A percentile compares a stretch with the other conserved stretches of the same genome.
These are phyloP conservation scores for Leccinum subrobustum DNA, from an alignment of 1,284 basidiomycete species.

Conservation along the genomic window DNA sequence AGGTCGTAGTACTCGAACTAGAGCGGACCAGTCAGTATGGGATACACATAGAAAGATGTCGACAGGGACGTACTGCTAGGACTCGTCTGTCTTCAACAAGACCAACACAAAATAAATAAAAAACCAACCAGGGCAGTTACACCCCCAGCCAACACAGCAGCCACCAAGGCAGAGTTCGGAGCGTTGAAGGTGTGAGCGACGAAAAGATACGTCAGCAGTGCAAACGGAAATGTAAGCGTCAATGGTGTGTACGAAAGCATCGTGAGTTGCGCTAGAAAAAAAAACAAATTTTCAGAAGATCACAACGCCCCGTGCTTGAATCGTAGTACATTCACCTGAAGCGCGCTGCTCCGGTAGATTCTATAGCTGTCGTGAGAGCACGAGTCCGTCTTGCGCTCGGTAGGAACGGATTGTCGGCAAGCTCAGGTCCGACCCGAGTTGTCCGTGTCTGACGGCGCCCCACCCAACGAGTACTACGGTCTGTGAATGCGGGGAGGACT, in stretches of 20 bases:
- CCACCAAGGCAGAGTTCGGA: constrained; percentile 75
- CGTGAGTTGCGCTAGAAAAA: constrained; percentile 56
- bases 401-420: constrained; percentile 60
- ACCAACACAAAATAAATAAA: constrained; percentile 70
- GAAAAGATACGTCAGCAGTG: constrained; percentile 82
- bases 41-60: not conserved
- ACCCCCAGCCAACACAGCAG: constrained; percentile 74
- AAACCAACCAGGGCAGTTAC: constrained; percentile 77
- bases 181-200: constrained; percentile 81
- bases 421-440: constrained; percentile 48
- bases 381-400: constrained; percentile 67
- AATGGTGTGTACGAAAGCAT: constrained; percentile 80
- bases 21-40: constrained; percentile 7
- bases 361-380: constrained; percentile 53
- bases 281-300: not conserved
- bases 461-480: constrained; percentile 63
- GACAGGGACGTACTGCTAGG: not conserved
- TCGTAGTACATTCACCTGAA: constrained; percentile 24
- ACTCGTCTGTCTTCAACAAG: constrained; percentile 61
- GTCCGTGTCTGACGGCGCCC: constrained; percentile 82
- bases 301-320: too few relatives aligned
- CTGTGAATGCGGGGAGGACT: not conserved
- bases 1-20: constrained; percentile 49
- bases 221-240: constrained; percentile 77
- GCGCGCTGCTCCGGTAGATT: constrained; percentile 31